A percentile compares a stretch with the other conserved stretches of the same genome.
Evolutionary conservation across 805 yeast genomes (phyloP).

Genomic region (Candida maltosa): DNA sequence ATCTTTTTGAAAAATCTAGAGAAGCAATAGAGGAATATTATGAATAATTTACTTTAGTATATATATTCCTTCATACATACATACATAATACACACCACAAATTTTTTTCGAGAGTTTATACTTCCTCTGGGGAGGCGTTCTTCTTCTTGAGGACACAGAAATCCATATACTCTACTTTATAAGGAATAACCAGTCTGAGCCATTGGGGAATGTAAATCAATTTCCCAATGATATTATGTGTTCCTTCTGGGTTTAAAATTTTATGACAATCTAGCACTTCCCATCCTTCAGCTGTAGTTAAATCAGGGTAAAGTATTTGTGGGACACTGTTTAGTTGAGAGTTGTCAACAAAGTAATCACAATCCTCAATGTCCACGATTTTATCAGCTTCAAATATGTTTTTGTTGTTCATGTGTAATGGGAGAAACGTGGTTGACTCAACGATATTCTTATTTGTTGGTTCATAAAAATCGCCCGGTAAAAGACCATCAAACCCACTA

Average conservation of each 20-base stretch:
- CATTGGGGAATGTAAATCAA: constrained; percentile 47
- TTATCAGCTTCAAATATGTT: constrained; percentile 65
- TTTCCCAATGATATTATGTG: constrained; percentile 54
- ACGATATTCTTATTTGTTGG: constrained; percentile 10
- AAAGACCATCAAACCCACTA: constrained; percentile 79
- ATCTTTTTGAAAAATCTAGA: constrained; percentile 49
- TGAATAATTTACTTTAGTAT: constrained; percentile 11
- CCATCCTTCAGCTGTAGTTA: constrained; percentile 37
- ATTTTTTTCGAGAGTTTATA: neutral
- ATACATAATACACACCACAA: neutral
- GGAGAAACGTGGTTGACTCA: constrained; percentile 43
- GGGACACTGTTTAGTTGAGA: constrained; percentile 20
- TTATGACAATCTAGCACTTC: constrained; percentile 42
- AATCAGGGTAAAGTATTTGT: constrained; percentile 31
- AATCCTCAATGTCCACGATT: constrained; percentile 44
- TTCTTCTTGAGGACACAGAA: constrained; percentile 42
- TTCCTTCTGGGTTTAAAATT: constrained; percentile 50
- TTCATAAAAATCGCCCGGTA: constrained; percentile 84
- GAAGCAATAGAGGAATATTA: constrained; percentile 51
- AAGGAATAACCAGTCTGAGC: constrained; percentile 21
- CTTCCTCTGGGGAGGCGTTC: neutral
- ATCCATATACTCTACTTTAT: constrained; percentile 42
- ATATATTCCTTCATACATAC: neutral
- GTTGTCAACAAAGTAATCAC: constrained; percentile 74
- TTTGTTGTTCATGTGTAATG: constrained; percentile 69